These are phyloP conservation scores for Boletus reticuloceps DNA, from an alignment of 768 basidiomycete genomes.

Conservation along the genomic window DNA sequence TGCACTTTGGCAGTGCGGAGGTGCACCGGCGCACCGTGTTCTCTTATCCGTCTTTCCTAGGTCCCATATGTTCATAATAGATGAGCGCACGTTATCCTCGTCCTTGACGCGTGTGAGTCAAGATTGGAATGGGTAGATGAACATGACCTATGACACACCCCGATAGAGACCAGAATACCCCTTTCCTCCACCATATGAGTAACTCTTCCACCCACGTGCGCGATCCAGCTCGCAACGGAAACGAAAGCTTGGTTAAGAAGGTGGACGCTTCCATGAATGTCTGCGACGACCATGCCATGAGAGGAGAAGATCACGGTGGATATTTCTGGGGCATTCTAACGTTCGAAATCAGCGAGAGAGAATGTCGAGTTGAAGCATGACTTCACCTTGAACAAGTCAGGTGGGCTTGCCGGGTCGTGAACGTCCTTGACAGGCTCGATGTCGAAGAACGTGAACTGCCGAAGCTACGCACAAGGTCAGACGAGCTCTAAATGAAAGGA, in stretches of 20 bases:
- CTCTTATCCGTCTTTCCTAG: conserved; percentile 67
- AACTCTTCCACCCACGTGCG: conserved; percentile 75
- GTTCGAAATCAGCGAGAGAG: background rate
- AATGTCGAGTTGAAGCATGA: background rate
- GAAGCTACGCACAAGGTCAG: conserved; percentile 54
- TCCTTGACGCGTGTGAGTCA: conserved; percentile 49
- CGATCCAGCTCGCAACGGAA: conserved; percentile 70
- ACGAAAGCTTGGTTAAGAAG: conserved; percentile 74
- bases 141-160: conserved; percentile 49
- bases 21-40: conserved; percentile 55
- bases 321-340: conserved; percentile 65
- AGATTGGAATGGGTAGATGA: background rate
- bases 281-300: conserved; percentile 72
- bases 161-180: conserved; percentile 83
- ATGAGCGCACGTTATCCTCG: conserved; percentile 64
- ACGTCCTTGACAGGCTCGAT: conserved; percentile 71
- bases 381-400: conserved; percentile 74
- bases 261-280: conserved; percentile 83
- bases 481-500: background rate
- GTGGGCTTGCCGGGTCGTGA: conserved; percentile 70
- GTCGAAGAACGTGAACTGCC: conserved; percentile 91
- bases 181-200: conserved; percentile 84
- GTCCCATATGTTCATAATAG: conserved; percentile 88
- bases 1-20: conserved; percentile 78
- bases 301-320: conserved; percentile 65